Evolutionary conservation across 2,329 filamentous ascomycete species (phyloP), one percentile per base, ranked within the genome.

Genomic region (Apiospora hydei): DNA sequence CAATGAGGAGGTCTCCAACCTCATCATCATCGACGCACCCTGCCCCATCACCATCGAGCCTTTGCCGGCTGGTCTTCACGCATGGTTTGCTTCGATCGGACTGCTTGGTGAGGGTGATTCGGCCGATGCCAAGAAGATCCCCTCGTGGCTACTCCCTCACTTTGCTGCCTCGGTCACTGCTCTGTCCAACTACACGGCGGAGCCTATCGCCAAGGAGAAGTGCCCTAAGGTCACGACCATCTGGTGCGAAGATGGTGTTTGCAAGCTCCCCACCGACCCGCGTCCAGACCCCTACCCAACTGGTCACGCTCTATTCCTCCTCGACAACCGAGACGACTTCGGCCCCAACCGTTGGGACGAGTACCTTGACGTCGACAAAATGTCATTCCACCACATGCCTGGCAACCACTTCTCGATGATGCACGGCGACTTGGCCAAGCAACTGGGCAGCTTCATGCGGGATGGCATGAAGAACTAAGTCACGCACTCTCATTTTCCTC

Each of bases 351-450:
- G 90, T 26, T 93, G 91, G 91, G 90, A 90, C 41, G 88, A 92
- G 80, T 90, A 90, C 57, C 82, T 93, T 51, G 89, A 90, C 70
- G 78, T 83, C 69, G 82, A 87, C 70, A 92, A 90, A 81, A 91
- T 93, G 83, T 84, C 85, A 68, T 91, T 88, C 75, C 87, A 86
- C 71, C 89, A 92, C 77, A 92, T 93, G 89, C 89, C 88, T 21
- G 92, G 91, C 2, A 92, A 94, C 77, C 92, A 94, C 82, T 94
- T 94, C 82, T 90, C 87, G 26, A 94, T 94, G 91, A 93, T 94
- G 91, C 90, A 92, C 80, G 90, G 89, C 73, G 79, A 85, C 4
- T 70, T 82, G 2, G 80, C 80, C 16, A 79, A 80, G 72, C 75
- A 78, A 46, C 74, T 81, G 4, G 80, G 79, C 13, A 71, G 71